phyloP scores from a whole-genome alignment of 495 filamentous ascomycete species.

The Rhypophila decipiens region DNA sequence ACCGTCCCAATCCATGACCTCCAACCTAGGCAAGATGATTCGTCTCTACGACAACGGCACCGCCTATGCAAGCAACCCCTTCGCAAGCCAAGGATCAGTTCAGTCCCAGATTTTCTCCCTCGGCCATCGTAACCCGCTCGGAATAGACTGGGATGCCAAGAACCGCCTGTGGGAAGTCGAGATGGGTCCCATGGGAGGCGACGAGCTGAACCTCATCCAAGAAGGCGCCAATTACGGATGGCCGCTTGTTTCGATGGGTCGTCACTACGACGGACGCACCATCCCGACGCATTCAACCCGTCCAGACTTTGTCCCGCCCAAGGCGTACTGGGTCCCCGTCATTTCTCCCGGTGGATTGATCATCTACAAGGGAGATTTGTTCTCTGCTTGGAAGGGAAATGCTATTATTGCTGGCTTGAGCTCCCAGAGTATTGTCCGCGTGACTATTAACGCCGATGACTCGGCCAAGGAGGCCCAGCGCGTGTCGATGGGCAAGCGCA shows the following conservation, averaged over 20 bases:
- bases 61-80: conserved; percentile 27
- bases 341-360: conserved; percentile 29
- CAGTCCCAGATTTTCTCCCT: conserved; percentile 28
- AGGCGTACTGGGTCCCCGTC: conserved; percentile 32
- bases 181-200: conserved; percentile 33
- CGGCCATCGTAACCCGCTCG: conserved; percentile 30
- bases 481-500: conserved; percentile 28
- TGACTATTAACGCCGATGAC: conserved; percentile 25
- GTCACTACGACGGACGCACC: conserved; percentile 28
- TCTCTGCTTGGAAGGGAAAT: conserved; percentile 30
- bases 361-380: conserved; percentile 33
- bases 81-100: conserved; percentile 23
- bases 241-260: conserved; percentile 28
- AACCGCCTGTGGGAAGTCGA: conserved; percentile 33
- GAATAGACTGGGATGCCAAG: conserved; percentile 31
- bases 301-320: conserved; percentile 26
- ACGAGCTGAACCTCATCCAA: conserved; percentile 32
- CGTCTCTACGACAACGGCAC: conserved; percentile 31
- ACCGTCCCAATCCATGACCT: conserved; percentile 28
- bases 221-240: conserved; percentile 31
- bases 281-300: conserved; percentile 30
- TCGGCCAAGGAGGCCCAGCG: conserved; percentile 29
- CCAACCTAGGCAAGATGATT: conserved; percentile 33
- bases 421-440: conserved; percentile 24
- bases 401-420: conserved; percentile 28